phyloP scores from a whole-genome alignment of 345 rosid genomes.

The Aethionema arabicum region DNA sequence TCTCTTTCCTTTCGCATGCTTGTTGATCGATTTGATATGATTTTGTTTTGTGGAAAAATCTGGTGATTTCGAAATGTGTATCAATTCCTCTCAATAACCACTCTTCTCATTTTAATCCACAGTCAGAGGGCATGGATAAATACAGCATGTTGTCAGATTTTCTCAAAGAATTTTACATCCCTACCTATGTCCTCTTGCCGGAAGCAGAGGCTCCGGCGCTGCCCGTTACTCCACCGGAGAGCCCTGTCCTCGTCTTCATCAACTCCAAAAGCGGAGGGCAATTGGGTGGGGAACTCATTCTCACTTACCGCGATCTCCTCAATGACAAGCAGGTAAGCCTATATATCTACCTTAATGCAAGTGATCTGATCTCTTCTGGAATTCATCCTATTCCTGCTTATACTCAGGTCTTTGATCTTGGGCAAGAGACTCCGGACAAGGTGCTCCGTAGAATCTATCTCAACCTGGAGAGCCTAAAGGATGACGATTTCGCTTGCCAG shows the following conservation, averaged over 20 bases:
- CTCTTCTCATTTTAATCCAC: slow-evolving; percentile 5
- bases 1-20: no score
- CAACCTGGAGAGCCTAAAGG: slow-evolving; percentile 61
- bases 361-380: neutral
- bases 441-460: slow-evolving; percentile 55
- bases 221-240: slow-evolving; percentile 45
- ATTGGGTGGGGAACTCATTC: slow-evolving; percentile 75
- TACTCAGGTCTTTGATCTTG: slow-evolving; percentile 73
- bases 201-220: slow-evolving; percentile 33
- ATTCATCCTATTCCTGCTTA: neutral
- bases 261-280: slow-evolving; percentile 93
- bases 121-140: slow-evolving; percentile 43
- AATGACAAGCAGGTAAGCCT: slow-evolving; percentile 54
- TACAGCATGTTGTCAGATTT: slow-evolving; percentile 28
- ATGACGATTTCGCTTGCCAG: slow-evolving; percentile 43
- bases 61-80: no score
- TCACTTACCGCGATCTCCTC: slow-evolving; percentile 59
- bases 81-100: no score
- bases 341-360: neutral
- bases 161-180: slow-evolving; percentile 52
- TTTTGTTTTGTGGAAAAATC: no score
- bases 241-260: slow-evolving; percentile 71
- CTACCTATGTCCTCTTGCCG: slow-evolving; percentile 50
- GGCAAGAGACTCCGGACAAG: slow-evolving; percentile 64
- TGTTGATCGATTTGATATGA: no score